These are phyloP conservation scores for Aphanocladium album DNA, from an alignment of 2,329 filamentous ascomycete genomes.

Conservation along the genomic window DNA sequence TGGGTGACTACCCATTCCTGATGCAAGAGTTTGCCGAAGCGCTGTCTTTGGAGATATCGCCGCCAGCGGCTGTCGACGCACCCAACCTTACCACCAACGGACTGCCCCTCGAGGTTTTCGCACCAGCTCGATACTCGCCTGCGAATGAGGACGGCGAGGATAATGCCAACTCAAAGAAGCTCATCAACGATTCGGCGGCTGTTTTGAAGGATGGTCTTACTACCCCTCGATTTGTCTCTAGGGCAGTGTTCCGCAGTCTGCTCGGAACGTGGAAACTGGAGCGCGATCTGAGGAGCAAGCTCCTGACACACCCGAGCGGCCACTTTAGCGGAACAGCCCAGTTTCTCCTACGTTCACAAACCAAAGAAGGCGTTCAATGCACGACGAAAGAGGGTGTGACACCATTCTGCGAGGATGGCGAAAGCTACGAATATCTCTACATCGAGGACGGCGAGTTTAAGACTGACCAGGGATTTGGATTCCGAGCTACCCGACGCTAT, in stretches of 20 bases:
- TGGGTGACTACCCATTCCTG: constrained; percentile 74
- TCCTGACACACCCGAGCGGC: constrained; percentile 57
- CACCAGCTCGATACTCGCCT: constrained; percentile 50
- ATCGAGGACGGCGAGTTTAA: constrained; percentile 62
- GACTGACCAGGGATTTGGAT: constrained; percentile 49
- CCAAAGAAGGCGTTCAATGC: constrained; percentile 43
- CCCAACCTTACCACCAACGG: constrained; percentile 35
- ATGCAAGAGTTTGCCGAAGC: constrained; percentile 65
- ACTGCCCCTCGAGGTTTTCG: constrained; percentile 47
- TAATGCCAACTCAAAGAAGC: constrained; percentile 34
- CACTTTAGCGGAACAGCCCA: constrained; percentile 59
- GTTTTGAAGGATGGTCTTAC: constrained; percentile 38
- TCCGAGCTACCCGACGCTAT: constrained; percentile 61
- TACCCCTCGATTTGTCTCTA: constrained; percentile 50
- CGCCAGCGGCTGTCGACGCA: constrained; percentile 23
- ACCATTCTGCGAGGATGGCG: constrained; percentile 19
- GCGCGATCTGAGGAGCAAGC: constrained; percentile 48
- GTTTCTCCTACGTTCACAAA: constrained; percentile 60
- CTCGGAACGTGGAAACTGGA: constrained; percentile 65
- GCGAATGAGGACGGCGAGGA: constrained; percentile 32
- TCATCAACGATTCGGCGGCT: constrained; percentile 41
- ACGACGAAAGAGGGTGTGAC: constrained; percentile 17
- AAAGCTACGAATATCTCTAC: constrained; percentile 60
- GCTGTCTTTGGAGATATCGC: constrained; percentile 44
- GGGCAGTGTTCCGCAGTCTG: constrained; percentile 65